Conservation (phyloP, 768 basidiomycete species). For the Hericium rajendrae region DNA sequence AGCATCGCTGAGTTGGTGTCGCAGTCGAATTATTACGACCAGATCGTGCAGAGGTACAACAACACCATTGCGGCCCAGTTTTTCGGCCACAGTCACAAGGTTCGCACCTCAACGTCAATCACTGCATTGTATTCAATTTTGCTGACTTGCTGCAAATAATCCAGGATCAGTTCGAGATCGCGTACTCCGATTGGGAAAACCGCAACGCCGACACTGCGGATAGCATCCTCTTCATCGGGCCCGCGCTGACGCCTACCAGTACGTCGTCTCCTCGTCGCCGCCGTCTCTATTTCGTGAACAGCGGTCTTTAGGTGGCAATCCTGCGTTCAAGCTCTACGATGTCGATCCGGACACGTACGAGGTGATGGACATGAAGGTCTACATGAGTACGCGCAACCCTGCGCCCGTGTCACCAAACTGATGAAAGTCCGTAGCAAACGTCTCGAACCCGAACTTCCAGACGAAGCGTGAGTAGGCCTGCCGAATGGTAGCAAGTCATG, state of each 20-base stretch:
- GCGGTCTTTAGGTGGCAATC: constrained; percentile 36
- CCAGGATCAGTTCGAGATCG: constrained; percentile 51
- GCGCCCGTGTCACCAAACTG: too few relatives aligned
- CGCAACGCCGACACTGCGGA: constrained; percentile 36
- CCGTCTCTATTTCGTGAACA: neutral
- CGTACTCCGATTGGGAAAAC: constrained; percentile 44
- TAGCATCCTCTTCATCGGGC: constrained; percentile 40
- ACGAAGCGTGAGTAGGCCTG: constrained; percentile 27
- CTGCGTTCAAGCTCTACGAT: constrained; percentile 50
- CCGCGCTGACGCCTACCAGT: constrained; percentile 52
- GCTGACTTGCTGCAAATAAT: too few relatives aligned
- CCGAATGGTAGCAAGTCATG: too few relatives aligned
- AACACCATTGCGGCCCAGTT: constrained; percentile 52
- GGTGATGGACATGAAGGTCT: constrained; percentile 47
- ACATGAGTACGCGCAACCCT: constrained; percentile 29
- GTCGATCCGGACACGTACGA: constrained; percentile 60
- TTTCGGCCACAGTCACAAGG: constrained; percentile 50
- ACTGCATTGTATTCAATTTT: too few relatives aligned
- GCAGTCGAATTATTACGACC: constrained; percentile 55
- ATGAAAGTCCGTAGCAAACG: constrained; percentile 20
- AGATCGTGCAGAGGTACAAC: constrained; percentile 50
- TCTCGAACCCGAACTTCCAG: constrained; percentile 36
- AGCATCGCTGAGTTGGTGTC: constrained; percentile 20
- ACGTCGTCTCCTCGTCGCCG: constrained; percentile 8
- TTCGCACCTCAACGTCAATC: constrained; percentile 10